Evolutionary conservation across 805 yeast genomes (phyloP).

Genomic region (Hanseniaspora occidentalis): DNA sequence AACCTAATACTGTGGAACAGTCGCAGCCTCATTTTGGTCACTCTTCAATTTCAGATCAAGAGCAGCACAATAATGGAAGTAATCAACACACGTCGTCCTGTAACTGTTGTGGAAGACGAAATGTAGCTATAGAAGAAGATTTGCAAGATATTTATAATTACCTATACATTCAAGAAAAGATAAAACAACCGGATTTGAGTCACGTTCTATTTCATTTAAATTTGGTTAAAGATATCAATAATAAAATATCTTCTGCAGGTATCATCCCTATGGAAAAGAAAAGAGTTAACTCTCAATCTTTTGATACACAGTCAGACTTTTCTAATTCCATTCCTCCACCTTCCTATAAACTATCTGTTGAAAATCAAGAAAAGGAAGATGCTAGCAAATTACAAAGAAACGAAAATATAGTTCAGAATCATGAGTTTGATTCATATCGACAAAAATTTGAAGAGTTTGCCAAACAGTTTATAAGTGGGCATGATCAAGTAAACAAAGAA

Average conservation of each 20-base stretch:
- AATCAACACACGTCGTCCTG: conserved; percentile 25
- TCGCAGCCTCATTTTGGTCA: too few species aligned
- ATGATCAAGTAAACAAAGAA: conserved; percentile 23
- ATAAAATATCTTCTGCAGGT: not conserved
- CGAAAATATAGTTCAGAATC: conserved; percentile 2
- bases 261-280: not conserved
- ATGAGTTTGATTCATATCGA: not conserved
- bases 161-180: conserved; percentile 41
- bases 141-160: conserved; percentile 61
- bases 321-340: too few species aligned
- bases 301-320: too few species aligned
- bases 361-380: conserved; percentile 2
- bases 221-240: conserved; percentile 18
- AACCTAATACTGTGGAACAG: too few species aligned
- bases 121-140: conserved; percentile 60
- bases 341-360: not conserved
- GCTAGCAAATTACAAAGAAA: conserved; percentile 2
- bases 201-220: conserved; percentile 23
- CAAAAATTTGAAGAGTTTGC: conserved; percentile 17
- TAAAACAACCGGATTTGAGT: conserved; percentile 20
- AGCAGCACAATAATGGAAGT: too few species aligned
- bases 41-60: too few species aligned
- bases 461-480: conserved; percentile 21
- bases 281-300: not conserved
- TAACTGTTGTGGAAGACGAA: conserved; percentile 72